These are phyloP conservation scores for Nitzschia inconspicua DNA, from an alignment of 108 stramenopile genomes.

Conservation along the genomic window DNA sequence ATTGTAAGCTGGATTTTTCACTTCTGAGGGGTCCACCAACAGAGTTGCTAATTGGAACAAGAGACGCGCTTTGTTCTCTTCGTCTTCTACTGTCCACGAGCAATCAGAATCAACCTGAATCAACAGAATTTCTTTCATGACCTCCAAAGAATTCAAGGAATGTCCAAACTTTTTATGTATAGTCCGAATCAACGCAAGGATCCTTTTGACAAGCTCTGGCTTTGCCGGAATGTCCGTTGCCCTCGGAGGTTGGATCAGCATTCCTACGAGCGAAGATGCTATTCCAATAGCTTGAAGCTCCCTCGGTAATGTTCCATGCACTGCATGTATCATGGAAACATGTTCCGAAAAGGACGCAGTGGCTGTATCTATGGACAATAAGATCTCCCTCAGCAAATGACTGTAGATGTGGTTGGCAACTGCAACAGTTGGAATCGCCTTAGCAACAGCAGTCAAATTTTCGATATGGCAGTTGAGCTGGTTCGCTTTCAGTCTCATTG, in stretches of 20 bases:
- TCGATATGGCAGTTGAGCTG: slow-evolving; percentile 65
- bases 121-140: slow-evolving; percentile 42
- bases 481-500: slow-evolving; percentile 73
- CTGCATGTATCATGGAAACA: slow-evolving; percentile 52
- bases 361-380: slow-evolving; percentile 12
- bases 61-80: slow-evolving; percentile 47
- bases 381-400: slow-evolving; percentile 39
- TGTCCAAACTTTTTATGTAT: slow-evolving; percentile 41
- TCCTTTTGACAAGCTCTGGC: slow-evolving; percentile 11
- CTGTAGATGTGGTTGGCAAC: slow-evolving; percentile 56
- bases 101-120: slow-evolving; percentile 15
- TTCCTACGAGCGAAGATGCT: slow-evolving; percentile 25
- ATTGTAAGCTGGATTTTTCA: slow-evolving; percentile 1
- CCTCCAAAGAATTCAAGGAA: slow-evolving; percentile 42
- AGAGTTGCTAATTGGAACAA: slow-evolving; percentile 60
- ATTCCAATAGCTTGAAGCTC: slow-evolving; percentile 39
- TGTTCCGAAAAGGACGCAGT: slow-evolving; percentile 22
- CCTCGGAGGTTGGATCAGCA: slow-evolving; percentile 10
- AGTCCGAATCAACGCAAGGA: slow-evolving; percentile 31
- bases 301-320: slow-evolving; percentile 36
- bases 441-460: slow-evolving; percentile 58
- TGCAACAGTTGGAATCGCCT: slow-evolving; percentile 38
- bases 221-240: background rate
- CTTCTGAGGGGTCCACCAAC: slow-evolving; percentile 14
- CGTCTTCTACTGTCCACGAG: slow-evolving; percentile 27